Base-by-base conservation (phyloP, 371 early-diverging fungal species). In the Funneliformis caledonium region DNA sequence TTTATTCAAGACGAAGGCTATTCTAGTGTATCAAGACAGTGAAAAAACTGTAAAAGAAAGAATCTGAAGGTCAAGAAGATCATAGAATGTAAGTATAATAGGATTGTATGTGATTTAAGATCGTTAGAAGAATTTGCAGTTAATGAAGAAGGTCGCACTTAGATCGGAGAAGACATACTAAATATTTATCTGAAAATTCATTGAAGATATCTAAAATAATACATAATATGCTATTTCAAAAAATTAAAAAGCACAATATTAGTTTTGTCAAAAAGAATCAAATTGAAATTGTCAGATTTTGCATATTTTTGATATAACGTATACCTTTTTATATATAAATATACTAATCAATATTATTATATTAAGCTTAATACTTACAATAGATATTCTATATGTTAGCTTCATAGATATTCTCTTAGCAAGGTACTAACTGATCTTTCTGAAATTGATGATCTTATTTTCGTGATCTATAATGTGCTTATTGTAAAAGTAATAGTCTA, bases 381-480 rank as follows among this genome's bases (percentile, higher is more conserved):
- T 78, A 48, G 79, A 78, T 69, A 72, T 59, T 48, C 79, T n/a
- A 72, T 78, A 9, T 68, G 79, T 48, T 37, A 70, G 31, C 45
- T 78, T 78, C 79, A 70, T 42, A 78, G 79, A 45, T 78, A 73
- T 68, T 47, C 72, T 47, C 11, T 22, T 72, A 50, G 43, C 1
- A 78, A 48, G 48, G 31, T 78, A 9, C 79, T 70, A 78, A 26
- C 79, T 7, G 48, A 0, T 78, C 79, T 78, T 45, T 26, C 43
- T 16, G 79, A 78, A 69, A n/a, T 78, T 8, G 79, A 78, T 59
- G 70, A 78, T 47, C 72, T 78, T n/a, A 78, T 78, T n/a, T 11
- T 16, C 33, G 9, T 78, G 79, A 22, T 78, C 4, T 6, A 19
- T 73, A 70, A 78, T 22, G 79, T 78, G 31, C 72, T 78, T 33